These are phyloP conservation scores for Leonotis leonurus DNA, from an alignment of 257 asterid species.

Conservation along the genomic window DNA sequence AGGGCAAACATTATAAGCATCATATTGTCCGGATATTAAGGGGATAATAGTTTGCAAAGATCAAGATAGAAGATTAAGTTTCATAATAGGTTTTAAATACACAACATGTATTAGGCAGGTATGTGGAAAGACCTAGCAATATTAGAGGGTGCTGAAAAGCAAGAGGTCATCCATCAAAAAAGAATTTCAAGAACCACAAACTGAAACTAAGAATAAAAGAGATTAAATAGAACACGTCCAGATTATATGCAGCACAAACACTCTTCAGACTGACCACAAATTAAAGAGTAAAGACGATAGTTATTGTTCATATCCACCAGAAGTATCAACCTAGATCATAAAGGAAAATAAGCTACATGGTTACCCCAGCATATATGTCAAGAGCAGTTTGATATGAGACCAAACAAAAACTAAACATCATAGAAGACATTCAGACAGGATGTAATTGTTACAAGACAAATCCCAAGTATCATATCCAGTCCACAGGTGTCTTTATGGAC, in stretches of 20 bases:
- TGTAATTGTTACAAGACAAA: background rate
- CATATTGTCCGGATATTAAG: background rate
- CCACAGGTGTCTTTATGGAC: conserved; percentile 59
- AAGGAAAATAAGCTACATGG: background rate
- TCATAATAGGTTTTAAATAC: background rate
- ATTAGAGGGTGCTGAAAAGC: background rate
- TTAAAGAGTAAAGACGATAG: background rate
- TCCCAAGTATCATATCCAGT: conserved; percentile 23
- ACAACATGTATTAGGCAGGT: background rate
- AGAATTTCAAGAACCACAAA: background rate
- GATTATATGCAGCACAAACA: background rate
- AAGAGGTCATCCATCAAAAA: background rate
- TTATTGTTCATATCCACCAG: background rate
- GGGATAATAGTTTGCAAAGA: background rate
- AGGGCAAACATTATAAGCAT: background rate
- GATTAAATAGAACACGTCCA: background rate
- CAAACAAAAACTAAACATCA: background rate
- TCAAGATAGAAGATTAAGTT: background rate
- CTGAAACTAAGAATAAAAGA: background rate
- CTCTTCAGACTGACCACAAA: background rate
- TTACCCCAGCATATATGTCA: background rate
- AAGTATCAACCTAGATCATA: background rate
- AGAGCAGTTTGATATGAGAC: background rate
- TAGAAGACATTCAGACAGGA: background rate
- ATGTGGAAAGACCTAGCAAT: background rate